A percentile compares a stretch with the other conserved stretches of the same genome.
Evolutionary conservation across 495 filamentous ascomycete species (phyloP).

Genomic region (Penicillium simplicissimum): DNA sequence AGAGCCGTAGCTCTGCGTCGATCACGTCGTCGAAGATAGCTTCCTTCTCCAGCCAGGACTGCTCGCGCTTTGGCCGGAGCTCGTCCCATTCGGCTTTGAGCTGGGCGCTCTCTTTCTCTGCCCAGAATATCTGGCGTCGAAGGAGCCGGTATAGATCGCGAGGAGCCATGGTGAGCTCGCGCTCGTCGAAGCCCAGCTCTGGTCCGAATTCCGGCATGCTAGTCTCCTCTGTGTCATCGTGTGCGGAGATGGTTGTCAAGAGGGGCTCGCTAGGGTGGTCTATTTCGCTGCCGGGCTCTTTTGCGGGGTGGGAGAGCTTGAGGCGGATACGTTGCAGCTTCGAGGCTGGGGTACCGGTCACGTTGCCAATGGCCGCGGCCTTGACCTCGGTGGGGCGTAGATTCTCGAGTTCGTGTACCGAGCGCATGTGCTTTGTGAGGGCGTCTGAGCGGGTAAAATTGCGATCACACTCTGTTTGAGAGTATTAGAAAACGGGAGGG

Average conservation of each 20-base stretch:
- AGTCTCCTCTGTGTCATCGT: conserved; percentile 47
- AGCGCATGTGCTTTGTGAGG: conserved; percentile 97
- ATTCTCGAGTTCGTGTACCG: conserved; percentile 95
- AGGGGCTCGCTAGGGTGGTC: conserved; percentile 54
- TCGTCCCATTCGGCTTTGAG: conserved; percentile 64
- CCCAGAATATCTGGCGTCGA: conserved; percentile 79
- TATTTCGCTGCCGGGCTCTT: conserved; percentile 45
- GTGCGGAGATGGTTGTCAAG: conserved; percentile 41
- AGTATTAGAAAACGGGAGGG: not conserved
- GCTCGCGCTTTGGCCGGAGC: conserved; percentile 65
- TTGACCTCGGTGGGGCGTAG: conserved; percentile 85
- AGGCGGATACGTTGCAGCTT: conserved; percentile 67
- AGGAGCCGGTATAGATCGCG: conserved; percentile 71
- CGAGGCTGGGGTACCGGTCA: conserved; percentile 49
- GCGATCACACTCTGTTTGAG: conserved; percentile 84
- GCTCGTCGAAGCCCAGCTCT: conserved; percentile 59
- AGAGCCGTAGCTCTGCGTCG: conserved; percentile 54
- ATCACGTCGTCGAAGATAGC: conserved; percentile 59
- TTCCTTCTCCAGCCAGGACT: conserved; percentile 87
- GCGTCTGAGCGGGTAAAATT: conserved; percentile 97
- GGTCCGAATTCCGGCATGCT: conserved; percentile 43
- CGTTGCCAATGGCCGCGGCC: conserved; percentile 37
- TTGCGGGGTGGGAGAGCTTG: conserved; percentile 55
- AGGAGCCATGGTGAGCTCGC: conserved; percentile 69
- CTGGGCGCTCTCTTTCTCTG: conserved; percentile 64